Base-by-base conservation (phyloP, 139 green algal species). In the Chlorella sorokiniana region DNA sequence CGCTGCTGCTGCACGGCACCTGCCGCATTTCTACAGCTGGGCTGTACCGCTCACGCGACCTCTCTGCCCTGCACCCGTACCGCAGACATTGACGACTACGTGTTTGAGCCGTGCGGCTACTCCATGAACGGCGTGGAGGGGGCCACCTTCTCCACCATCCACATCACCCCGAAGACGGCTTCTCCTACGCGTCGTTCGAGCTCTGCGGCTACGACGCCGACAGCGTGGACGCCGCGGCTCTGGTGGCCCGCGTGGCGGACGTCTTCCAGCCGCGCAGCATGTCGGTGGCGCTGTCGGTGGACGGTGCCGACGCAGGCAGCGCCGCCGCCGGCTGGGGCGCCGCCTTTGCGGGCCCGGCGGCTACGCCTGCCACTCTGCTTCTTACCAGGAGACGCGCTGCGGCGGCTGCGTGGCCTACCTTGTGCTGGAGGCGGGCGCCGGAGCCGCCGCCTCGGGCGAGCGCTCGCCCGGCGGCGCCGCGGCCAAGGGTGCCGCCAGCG, bases 61-160 rank as follows among this genome's bases (percentile, higher is more conserved):
- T 56, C 16, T 11, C 9, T 67, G 16, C 10, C 3, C 14, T n/a
- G 11, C 64, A 44, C 33, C 10, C 10, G 5, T 59, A 14, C 52
- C 52, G 78, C 80, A 80, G 69, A 91, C 37, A 95, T 99, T 45
- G 97, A 99, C 83, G 97, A 98, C 86, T 99, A 97, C 77, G 91
- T 98, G 16, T 99, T 99, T 86, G 96, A 99, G 87, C 97, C 97
- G 14, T 99, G 96, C 88, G 97, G 97, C 61, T 99, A 99, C 94
- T 96, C 89, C 64, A 98, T 99, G 95, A 99, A 99, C 82, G 93
- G 44, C 6, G 52, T 64, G 56, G 45, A 91, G 37, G 91, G 76
- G 16, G 78, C n/a, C 7, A 89, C 89, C 38, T 94, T 95, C 84
- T 94, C 94, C 59, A 99, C 97, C 59, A 97, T 99, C 74, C 97